Evolutionary conservation across 2,329 filamentous ascomycete genomes (phyloP).

Genomic region (Fusarium cicatricum): DNA sequence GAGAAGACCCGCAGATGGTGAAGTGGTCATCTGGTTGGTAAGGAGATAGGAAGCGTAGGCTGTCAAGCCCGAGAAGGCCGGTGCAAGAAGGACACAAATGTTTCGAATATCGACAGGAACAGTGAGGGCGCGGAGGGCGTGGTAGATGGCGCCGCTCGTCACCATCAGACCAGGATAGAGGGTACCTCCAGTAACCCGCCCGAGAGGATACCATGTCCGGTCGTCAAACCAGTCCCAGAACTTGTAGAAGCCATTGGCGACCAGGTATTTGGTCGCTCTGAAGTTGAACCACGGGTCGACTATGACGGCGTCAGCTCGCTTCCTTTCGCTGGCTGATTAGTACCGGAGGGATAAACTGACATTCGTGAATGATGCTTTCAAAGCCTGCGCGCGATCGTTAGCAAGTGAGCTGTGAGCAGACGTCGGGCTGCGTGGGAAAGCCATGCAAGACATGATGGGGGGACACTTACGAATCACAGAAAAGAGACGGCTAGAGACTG

Average conservation of each 20-base stretch:
- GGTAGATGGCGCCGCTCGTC: slow-evolving; percentile 96
- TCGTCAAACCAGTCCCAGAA: slow-evolving; percentile 99
- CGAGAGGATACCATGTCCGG: slow-evolving; percentile 98
- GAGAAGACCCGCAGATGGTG: slow-evolving; percentile 91
- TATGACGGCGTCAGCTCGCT: slow-evolving; percentile 53
- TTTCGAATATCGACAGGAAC: slow-evolving; percentile 98
- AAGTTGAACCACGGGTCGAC: slow-evolving; percentile 99
- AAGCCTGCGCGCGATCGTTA: slow-evolving; percentile 69
- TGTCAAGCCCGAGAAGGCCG: slow-evolving; percentile 92
- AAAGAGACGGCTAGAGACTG: slow-evolving; percentile 93
- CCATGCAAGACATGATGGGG: slow-evolving; percentile 12
- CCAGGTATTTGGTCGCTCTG: slow-evolving; percentile 95
- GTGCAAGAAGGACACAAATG: slow-evolving; percentile 95
- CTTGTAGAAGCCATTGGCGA: slow-evolving; percentile 96
- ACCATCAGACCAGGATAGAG: slow-evolving; percentile 99
- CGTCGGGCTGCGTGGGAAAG: no score
- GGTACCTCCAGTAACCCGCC: slow-evolving; percentile 98
- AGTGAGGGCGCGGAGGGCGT: slow-evolving; percentile 85
- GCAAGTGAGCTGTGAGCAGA: slow-evolving; percentile 23
- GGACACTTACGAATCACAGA: slow-evolving; percentile 88
- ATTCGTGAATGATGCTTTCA: slow-evolving; percentile 99
- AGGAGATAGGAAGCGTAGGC: slow-evolving; percentile 93
- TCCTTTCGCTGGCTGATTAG: slow-evolving; percentile 8
- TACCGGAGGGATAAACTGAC: slow-evolving; percentile 64
- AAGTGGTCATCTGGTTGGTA: slow-evolving; percentile 97